Conservation (phyloP, 2,329 filamentous ascomycete species). For the Periconia digitata region DNA sequence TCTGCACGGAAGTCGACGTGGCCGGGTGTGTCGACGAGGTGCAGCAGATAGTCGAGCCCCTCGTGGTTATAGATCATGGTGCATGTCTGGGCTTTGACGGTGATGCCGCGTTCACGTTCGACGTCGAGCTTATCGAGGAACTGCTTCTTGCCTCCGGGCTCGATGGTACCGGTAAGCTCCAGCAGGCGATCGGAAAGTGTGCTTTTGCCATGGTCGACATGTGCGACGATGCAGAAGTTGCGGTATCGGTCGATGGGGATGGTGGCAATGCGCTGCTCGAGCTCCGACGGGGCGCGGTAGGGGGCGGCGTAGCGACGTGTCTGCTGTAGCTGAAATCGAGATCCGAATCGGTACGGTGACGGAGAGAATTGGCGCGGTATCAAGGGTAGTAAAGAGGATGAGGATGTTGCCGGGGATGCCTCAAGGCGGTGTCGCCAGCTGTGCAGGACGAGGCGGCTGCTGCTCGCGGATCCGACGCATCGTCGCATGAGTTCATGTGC, state of each 20-base stretch:
- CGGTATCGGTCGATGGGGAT: conserved; percentile 80
- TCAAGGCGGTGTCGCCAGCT: conserved; percentile 31
- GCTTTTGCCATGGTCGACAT: conserved; percentile 98
- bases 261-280: conserved; percentile 67
- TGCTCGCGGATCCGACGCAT: conserved; percentile 50
- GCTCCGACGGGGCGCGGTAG: conserved; percentile 48
- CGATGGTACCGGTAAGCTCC: conserved; percentile 90
- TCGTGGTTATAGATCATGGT: conserved; percentile 92
- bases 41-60: conserved; percentile 86
- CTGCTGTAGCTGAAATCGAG: too few species aligned
- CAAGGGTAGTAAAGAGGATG: conserved; percentile 20
- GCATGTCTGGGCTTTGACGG: conserved; percentile 97
- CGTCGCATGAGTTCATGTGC: conserved; percentile 51
- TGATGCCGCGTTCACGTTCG: conserved; percentile 93
- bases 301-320: conserved; percentile 36
- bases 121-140: conserved; percentile 97
- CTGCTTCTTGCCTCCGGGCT: conserved; percentile 86
- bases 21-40: conserved; percentile 94
- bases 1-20: conserved; percentile 98
- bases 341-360: background rate
- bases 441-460: conserved; percentile 35
- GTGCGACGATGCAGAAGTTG: conserved; percentile 82
- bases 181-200: conserved; percentile 90
- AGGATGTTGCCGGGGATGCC: conserved; percentile 21
- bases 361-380: conserved; percentile 29